Evolutionary conservation across 1,284 basidiomycete species (phyloP).

Genomic region (Coniferiporia weirii): DNA sequence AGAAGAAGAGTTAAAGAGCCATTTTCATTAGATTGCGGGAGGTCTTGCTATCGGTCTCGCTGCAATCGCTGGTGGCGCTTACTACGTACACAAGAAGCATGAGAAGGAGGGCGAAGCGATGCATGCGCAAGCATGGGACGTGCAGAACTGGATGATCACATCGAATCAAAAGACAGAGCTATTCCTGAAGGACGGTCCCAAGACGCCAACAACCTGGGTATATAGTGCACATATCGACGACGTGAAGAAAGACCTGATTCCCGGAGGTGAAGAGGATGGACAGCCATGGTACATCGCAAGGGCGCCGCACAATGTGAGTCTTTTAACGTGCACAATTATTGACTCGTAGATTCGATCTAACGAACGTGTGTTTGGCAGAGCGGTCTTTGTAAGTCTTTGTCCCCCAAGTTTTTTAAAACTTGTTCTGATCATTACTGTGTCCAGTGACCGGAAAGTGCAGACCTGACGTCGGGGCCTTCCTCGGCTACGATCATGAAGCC

Average conservation of each 20-base stretch:
- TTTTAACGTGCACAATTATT: neutral
- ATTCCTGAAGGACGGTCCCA: slow-evolving; percentile 41
- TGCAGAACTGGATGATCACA: slow-evolving; percentile 51
- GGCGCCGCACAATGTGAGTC: slow-evolving; percentile 3
- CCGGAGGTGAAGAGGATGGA: neutral
- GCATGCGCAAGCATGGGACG: slow-evolving; percentile 45
- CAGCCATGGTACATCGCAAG: neutral
- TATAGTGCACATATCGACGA: neutral
- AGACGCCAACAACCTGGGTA: slow-evolving; percentile 49
- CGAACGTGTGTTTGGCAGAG: slow-evolving; percentile 32
- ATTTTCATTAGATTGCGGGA: slow-evolving; percentile 48
- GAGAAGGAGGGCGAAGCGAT: slow-evolving; percentile 55
- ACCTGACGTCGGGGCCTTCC: slow-evolving; percentile 4
- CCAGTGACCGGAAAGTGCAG: slow-evolving; percentile 16
- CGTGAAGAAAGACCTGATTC: neutral
- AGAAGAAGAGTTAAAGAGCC: neutral
- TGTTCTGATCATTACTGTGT: no score
- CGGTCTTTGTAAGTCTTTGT: slow-evolving; percentile 31
- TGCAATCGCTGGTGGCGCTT: slow-evolving; percentile 38
- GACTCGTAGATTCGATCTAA: neutral
- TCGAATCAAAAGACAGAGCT: slow-evolving; percentile 48
- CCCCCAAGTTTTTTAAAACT: neutral
- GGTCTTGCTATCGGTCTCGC: slow-evolving; percentile 52
- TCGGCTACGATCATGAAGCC: slow-evolving; percentile 16
- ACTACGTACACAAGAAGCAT: slow-evolving; percentile 50